A percentile compares a stretch with the other conserved stretches of the same genome.
These are phyloP conservation scores for Mortierella sp. DNA, from an alignment of 371 early-diverging fungal genomes.

Conservation along the genomic window DNA sequence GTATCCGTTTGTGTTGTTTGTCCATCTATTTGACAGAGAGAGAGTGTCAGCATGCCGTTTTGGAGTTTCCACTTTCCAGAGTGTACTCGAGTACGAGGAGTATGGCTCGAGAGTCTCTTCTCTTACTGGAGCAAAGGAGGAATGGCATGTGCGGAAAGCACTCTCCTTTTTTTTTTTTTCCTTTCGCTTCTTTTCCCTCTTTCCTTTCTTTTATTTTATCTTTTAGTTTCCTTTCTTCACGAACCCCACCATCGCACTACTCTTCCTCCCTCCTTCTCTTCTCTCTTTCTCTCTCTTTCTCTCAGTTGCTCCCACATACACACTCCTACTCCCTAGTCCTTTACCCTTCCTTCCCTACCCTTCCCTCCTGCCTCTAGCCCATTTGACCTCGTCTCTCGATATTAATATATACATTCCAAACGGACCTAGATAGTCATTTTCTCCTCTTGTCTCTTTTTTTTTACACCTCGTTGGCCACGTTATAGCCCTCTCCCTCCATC, in stretches of 20 bases:
- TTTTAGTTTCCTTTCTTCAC: neutral
- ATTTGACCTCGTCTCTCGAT: neutral
- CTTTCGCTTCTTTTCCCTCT: neutral
- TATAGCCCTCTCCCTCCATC: neutral
- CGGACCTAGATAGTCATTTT: neutral
- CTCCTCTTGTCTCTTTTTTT: neutral
- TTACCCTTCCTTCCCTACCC: neutral
- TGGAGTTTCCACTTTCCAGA: neutral
- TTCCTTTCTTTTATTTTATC: neutral
- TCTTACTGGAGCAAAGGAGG: no score
- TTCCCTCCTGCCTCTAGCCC: neutral
- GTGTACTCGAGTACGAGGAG: neutral
- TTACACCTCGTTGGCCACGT: neutral
- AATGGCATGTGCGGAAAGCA: neutral
- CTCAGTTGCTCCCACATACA: no score
- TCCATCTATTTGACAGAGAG: neutral
- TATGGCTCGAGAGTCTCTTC: neutral
- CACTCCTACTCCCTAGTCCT: neutral
- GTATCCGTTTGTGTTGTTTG: no score
- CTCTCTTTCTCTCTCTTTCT: neutral
- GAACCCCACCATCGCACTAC: neutral
- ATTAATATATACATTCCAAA: slow-evolving; percentile 25
- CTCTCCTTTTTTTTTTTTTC: neutral
- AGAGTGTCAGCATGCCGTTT: neutral
- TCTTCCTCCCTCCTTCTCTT: neutral